phyloP scores from a whole-genome alignment of 805 yeast species.

The Zygosaccharomyces kombuchaensis region DNA sequence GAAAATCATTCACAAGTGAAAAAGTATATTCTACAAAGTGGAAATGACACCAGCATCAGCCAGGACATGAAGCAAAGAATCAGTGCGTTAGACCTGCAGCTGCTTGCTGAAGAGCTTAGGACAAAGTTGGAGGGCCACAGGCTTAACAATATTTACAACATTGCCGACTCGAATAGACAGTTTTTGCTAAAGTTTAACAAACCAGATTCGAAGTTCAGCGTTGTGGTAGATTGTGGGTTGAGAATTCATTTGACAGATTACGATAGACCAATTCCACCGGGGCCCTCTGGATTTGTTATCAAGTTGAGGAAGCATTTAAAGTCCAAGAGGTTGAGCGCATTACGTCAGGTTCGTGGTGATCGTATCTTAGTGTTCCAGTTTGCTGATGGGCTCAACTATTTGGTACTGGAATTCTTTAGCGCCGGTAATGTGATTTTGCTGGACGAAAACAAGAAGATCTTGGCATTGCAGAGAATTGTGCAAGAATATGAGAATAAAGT shows the following conservation, averaged over 20 bases:
- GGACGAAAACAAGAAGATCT: conserved; percentile 61
- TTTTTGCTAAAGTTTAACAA: conserved; percentile 74
- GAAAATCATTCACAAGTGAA: background rate
- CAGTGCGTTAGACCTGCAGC: conserved; percentile 74
- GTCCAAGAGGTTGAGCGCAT: conserved; percentile 65
- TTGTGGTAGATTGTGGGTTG: conserved; percentile 84
- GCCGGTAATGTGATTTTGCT: conserved; percentile 86
- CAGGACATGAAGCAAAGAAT: conserved; percentile 65
- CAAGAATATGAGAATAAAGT: conserved; percentile 68
- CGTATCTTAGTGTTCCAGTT: conserved; percentile 81
- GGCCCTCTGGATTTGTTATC: conserved; percentile 81
- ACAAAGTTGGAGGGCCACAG: conserved; percentile 57
- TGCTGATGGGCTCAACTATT: conserved; percentile 70
- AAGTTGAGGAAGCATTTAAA: conserved; percentile 85
- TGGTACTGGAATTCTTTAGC: conserved; percentile 88
- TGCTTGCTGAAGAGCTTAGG: conserved; percentile 63
- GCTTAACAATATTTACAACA: conserved; percentile 79
- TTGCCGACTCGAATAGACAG: conserved; percentile 65
- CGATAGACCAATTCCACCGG: conserved; percentile 72
- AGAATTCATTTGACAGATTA: conserved; percentile 74
- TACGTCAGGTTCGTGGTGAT: conserved; percentile 74
- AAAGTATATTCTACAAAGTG: background rate
- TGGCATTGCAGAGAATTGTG: conserved; percentile 75
- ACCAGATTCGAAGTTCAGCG: conserved; percentile 73
- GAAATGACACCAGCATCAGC: background rate